Percentiles rank a stretch among this genome's conserved stretches.
These are phyloP conservation scores for Alternaria consortialis DNA, from an alignment of 2,329 filamentous ascomycete genomes.

Conservation along the genomic window DNA sequence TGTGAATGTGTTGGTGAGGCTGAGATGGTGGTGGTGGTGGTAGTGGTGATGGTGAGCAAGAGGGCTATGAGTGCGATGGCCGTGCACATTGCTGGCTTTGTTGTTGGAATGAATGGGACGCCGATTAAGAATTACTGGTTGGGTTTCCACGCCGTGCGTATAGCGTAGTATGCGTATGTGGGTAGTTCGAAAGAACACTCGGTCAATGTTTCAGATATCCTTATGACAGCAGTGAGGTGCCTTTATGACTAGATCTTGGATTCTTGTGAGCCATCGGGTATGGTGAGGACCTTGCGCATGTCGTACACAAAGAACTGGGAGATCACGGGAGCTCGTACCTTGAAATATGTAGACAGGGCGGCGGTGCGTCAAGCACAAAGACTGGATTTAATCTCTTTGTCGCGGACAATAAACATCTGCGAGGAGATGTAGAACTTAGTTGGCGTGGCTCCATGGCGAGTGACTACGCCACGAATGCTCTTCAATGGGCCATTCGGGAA, in stretches of 20 bases:
- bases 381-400: conserved; percentile 26
- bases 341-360: not conserved
- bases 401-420: conserved; percentile 31
- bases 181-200: not conserved
- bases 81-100: conserved; percentile 11
- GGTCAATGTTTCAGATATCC: not conserved
- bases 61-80: conserved; percentile 18
- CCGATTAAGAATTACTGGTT: conserved; percentile 14
- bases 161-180: conserved; percentile 23
- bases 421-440: conserved; percentile 26
- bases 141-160: not conserved
- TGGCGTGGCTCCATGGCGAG: conserved; percentile 40
- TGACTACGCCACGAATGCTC: conserved; percentile 33
- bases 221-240: conserved; percentile 3
- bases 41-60: conserved; percentile 17
- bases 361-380: conserved; percentile 18
- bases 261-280: conserved; percentile 8
- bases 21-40: conserved; percentile 18
- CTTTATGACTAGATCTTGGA: conserved; percentile 3
- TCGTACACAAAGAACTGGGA: not conserved
- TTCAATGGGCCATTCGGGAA: conserved; percentile 31
- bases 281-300: not conserved
- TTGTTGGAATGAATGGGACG: not conserved
- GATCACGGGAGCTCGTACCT: conserved; percentile 5
- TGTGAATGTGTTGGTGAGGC: conserved; percentile 4